Evolutionary conservation across 169 alveolate genomes (phyloP).

Genomic region (Cryptosporidium parvum): DNA sequence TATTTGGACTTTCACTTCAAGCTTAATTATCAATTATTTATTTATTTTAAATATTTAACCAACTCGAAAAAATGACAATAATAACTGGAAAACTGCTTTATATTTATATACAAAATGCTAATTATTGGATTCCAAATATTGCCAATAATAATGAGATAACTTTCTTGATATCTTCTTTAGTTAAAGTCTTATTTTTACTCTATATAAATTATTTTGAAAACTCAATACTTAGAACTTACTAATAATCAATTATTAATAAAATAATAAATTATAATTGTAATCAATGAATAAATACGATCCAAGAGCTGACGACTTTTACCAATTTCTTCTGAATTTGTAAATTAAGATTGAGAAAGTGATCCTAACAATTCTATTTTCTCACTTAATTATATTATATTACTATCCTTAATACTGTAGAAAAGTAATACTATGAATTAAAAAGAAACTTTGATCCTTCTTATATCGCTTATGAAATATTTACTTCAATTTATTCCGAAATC

Average conservation of each 20-base stretch:
- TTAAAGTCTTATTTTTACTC: not conserved
- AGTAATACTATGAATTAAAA: too few relatives aligned
- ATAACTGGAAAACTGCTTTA: not conserved
- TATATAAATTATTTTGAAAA: not conserved
- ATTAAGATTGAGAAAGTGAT: not conserved
- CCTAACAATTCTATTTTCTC: not conserved
- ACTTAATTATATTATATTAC: not conserved
- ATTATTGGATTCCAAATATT: not conserved
- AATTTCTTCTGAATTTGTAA: not conserved
- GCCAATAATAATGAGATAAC: not conserved
- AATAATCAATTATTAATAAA: too few relatives aligned
- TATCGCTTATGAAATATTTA: not conserved
- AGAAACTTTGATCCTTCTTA: not conserved
- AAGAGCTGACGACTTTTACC: not conserved
- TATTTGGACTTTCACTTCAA: not conserved
- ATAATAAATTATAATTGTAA: too few relatives aligned
- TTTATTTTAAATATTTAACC: not conserved
- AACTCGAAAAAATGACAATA: not conserved
- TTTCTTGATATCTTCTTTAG: not conserved
- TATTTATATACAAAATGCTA: not conserved
- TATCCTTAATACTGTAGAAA: not conserved
- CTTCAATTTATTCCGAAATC: not conserved
- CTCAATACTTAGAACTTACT: not conserved
- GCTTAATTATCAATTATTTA: not conserved
- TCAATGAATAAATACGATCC: not conserved